Conservation (phyloP, 345 rosid genomes). For the Aquilaria sinensis region DNA sequence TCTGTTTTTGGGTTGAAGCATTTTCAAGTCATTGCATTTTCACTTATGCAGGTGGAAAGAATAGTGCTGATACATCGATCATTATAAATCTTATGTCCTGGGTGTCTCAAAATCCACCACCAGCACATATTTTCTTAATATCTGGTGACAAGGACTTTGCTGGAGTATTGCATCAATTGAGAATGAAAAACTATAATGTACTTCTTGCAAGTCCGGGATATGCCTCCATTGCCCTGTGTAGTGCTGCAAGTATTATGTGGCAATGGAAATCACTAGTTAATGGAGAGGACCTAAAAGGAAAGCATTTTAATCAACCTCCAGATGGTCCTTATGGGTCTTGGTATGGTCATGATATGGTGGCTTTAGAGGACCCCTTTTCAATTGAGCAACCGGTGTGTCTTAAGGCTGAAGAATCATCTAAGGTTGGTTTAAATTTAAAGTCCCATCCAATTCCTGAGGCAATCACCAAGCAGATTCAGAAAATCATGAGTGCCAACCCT, state of each 20-base stretch:
- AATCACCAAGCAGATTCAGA: constrained; percentile 41
- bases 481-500: constrained; percentile 42
- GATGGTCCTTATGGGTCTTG: constrained; percentile 92
- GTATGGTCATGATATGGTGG: constrained; percentile 73
- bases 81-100: constrained; percentile 69
- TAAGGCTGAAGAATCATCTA: constrained; percentile 21
- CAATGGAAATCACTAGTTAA: constrained; percentile 55
- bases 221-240: constrained; percentile 51
- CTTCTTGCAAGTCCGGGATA: constrained; percentile 55
- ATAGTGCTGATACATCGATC: constrained; percentile 74
- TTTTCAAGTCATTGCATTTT: constrained; percentile 7
- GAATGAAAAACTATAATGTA: constrained; percentile 89
- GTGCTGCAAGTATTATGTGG: constrained; percentile 97
- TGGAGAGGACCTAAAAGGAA: constrained; percentile 44
- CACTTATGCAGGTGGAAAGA: constrained; percentile 58
- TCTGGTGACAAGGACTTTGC: constrained; percentile 77
- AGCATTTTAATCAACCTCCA: constrained; percentile 77
- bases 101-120: constrained; percentile 90
- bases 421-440: constrained; percentile 26
- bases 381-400: constrained; percentile 24
- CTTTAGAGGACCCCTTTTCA: constrained; percentile 69
- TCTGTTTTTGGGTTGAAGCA: not conserved
- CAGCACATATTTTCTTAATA: constrained; percentile 80
- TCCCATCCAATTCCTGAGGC: constrained; percentile 36
- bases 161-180: constrained; percentile 50